Conservation (phyloP, 345 rosid species). For the Bruguiera gymnorhiza region DNA sequence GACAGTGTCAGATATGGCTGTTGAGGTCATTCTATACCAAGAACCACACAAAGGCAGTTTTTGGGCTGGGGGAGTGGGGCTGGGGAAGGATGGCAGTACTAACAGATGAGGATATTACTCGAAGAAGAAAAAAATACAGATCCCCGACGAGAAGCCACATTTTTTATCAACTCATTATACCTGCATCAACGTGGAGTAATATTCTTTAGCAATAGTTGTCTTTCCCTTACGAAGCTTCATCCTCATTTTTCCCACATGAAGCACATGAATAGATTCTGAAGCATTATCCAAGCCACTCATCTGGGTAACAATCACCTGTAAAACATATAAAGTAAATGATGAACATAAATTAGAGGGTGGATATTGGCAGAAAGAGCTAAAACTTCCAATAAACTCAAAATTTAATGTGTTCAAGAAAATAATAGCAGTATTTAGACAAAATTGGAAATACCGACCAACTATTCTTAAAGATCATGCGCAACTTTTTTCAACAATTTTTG, state of each 20-base stretch:
- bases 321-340: slow-evolving; percentile 5
- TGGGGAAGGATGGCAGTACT: too few relatives aligned
- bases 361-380: neutral
- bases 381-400: neutral
- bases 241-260: slow-evolving; percentile 97
- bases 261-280: slow-evolving; percentile 75
- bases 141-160: neutral
- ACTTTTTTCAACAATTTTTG: too few relatives aligned
- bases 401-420: too few relatives aligned
- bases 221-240: slow-evolving; percentile 85
- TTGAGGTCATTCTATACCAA: neutral
- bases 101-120: too few relatives aligned
- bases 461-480: too few relatives aligned
- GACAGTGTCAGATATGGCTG: neutral
- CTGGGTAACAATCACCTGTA: slow-evolving; percentile 78
- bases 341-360: neutral
- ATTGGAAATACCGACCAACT: too few relatives aligned
- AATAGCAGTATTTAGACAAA: too few relatives aligned
- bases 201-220: slow-evolving; percentile 69
- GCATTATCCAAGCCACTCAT: slow-evolving; percentile 62
- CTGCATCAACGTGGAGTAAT: slow-evolving; percentile 84
- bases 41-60: neutral
- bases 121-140: neutral
- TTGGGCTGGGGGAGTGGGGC: too few relatives aligned
- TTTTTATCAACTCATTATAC: slow-evolving; percentile 29